Evolutionary conservation across 345 rosid species (phyloP), one percentile per base, ranked within the genome.

Genomic region (Rubroshorea leprosula): DNA sequence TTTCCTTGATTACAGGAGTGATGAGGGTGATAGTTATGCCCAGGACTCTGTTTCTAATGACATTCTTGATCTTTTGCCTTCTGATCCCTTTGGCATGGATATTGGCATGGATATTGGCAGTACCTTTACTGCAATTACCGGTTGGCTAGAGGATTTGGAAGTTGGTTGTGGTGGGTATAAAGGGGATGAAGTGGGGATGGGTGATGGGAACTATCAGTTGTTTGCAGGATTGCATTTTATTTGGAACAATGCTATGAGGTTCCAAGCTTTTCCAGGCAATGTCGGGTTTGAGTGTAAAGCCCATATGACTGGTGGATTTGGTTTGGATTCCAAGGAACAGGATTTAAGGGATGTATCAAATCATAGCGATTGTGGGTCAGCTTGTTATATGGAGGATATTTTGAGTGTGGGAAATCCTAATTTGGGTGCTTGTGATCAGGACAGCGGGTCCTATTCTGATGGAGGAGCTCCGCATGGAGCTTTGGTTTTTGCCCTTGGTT

Each of bases 21-120:
- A 77, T 44, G 66, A 62, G 38, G 78, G 70, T 45, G 83, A 74
- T 55, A 61, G 69, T 49, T 67, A 74, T 38, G 78, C 86, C 5
- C 95, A 81, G 68, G 95, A 86, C 24, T 72, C 91, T 6, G 73
- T 81, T 70, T 81, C 90, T 24, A 74, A 73, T 43, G 96, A 90
- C 60, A 81, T 93, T 63, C 76, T 93, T 52, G 99, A 90, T 69
- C 76, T 87, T 75, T 68, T 90, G 82, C 96, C 95, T 0, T 77
- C 90, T 13, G 99, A 90, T 90, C 99, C 99, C 1, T 93, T 93
- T 58, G 97, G 87, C 39, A 86, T 86, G 95, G 92, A 93, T 62
- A 87, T 93, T 47, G 78, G 68, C 39, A 86, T 86, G 95, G 92
- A 93, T 62, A 87, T 93, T 47, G 78, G 68, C 66, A 74, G 81